Evolutionary conservation across 163 green algal genomes (phyloP).

Genomic region (Scenedesmus sp.): DNA sequence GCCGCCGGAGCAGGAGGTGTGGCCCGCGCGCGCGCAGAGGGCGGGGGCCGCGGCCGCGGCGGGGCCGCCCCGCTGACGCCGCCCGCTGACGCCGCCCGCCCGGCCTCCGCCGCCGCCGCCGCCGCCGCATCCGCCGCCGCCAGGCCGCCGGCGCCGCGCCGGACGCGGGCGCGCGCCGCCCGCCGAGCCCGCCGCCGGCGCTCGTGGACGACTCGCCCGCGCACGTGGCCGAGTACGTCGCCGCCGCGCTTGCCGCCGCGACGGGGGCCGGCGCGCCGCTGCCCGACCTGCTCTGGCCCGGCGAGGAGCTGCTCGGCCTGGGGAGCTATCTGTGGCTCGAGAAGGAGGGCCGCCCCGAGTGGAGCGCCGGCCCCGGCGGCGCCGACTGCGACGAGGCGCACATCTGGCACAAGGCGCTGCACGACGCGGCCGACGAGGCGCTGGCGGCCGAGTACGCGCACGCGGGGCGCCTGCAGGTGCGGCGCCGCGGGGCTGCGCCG

Average conservation of each 20-base stretch:
- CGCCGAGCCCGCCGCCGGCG: too few species aligned
- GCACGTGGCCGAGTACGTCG: constrained; percentile 9
- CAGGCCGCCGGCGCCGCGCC: too few species aligned
- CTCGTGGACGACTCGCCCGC: constrained; percentile 17
- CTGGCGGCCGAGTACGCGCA: constrained; percentile 27
- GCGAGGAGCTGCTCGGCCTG: constrained; percentile 13
- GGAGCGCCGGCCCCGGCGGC: constrained; percentile 2
- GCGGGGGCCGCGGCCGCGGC: too few species aligned
- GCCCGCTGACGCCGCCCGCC: too few species aligned
- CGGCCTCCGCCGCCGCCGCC: too few species aligned
- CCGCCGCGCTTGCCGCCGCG: background rate
- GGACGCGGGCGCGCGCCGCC: too few species aligned
- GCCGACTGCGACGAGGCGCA: constrained; percentile 53
- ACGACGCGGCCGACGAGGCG: constrained; percentile 56
- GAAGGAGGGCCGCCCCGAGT: constrained; percentile 9
- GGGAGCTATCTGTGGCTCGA: constrained; percentile 56
- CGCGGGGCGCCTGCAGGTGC: constrained; percentile 23
- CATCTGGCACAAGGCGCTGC: constrained; percentile 67
- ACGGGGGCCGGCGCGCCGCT: background rate
- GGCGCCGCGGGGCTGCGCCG: background rate
- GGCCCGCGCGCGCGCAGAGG: too few species aligned
- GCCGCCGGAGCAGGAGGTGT: too few species aligned
- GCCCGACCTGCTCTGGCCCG: too few species aligned
- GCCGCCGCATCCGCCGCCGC: too few species aligned
- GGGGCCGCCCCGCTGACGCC: background rate